These are phyloP conservation scores for Leccinum griseonigrum DNA, from an alignment of 1,284 basidiomycete species.

Conservation along the genomic window DNA sequence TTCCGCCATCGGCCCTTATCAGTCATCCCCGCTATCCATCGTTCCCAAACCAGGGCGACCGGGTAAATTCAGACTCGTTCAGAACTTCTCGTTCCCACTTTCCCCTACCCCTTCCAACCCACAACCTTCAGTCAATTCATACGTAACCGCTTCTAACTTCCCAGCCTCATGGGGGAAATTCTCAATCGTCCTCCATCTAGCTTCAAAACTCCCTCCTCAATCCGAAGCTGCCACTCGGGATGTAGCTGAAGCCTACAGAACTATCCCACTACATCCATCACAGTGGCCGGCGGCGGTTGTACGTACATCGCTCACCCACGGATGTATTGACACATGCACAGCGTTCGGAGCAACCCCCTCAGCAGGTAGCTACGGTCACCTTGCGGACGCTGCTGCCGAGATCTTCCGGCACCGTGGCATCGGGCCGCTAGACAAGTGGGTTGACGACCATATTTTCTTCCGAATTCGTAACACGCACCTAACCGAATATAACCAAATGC, in stretches of 20 bases:
- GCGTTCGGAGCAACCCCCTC: conserved; percentile 28
- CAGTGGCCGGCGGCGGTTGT: conserved; percentile 2
- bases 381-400: conserved; percentile 30
- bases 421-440: not conserved
- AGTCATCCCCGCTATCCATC: not conserved
- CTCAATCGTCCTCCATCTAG: not conserved
- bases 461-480: not conserved
- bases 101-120: not conserved
- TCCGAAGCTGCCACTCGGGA: not conserved
- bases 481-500: not conserved
- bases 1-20: not conserved
- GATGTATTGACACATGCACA: conserved; percentile 4
- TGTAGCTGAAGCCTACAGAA: not conserved
- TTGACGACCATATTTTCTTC: not conserved
- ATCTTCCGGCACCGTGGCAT: not conserved
- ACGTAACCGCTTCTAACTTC: not conserved
- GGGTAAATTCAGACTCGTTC: not conserved
- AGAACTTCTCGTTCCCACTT: conserved; percentile 8
- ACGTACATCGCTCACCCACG: not conserved
- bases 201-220: not conserved
- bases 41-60: not conserved
- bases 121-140: not conserved
- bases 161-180: conserved; percentile 6
- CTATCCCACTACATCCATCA: not conserved
- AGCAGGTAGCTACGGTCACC: conserved; percentile 31